Percentiles rank a stretch among this genome's conserved stretches.
Conservation (phyloP, 768 basidiomycete species). For the Pulveroboletus ravenelii region DNA sequence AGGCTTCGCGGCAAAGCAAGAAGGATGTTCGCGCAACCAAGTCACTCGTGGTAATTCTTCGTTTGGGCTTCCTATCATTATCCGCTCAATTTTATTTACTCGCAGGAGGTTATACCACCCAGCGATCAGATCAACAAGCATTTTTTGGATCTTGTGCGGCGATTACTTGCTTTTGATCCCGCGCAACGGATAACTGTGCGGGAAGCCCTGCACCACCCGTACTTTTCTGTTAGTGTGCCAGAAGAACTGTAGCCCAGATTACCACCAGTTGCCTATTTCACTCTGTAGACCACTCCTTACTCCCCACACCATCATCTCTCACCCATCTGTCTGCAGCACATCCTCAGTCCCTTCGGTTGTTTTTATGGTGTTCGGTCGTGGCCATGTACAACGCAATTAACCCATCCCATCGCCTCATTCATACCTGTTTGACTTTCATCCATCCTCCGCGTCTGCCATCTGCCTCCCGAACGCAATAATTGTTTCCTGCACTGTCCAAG, state of each 20-base stretch:
- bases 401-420: constrained; percentile 26
- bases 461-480: constrained; percentile 29
- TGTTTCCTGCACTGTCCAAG: constrained; percentile 24
- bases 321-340: constrained; percentile 22
- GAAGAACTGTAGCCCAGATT: constrained; percentile 55
- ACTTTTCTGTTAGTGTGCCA: constrained; percentile 67
- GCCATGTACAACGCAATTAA: constrained; percentile 35
- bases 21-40: constrained; percentile 90
- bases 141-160: constrained; percentile 85
- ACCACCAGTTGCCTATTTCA: constrained; percentile 32
- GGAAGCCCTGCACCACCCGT: constrained; percentile 84
- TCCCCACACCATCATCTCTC: constrained; percentile 19
- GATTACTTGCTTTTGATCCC: constrained; percentile 87
- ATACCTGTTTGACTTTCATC: constrained; percentile 27
- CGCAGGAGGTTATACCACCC: constrained; percentile 79
- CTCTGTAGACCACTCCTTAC: constrained; percentile 30
- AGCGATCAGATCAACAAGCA: constrained; percentile 68
- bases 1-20: constrained; percentile 83
- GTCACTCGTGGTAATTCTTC: constrained; percentile 58
- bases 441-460: constrained; percentile 17
- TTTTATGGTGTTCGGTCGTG: constrained; percentile 35
- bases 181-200: constrained; percentile 81
- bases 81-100: constrained; percentile 6
- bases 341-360: constrained; percentile 26
- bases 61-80: not conserved